Conservation (phyloP, 1,284 basidiomycete species). For the Cryptococcus floricola region DNA sequence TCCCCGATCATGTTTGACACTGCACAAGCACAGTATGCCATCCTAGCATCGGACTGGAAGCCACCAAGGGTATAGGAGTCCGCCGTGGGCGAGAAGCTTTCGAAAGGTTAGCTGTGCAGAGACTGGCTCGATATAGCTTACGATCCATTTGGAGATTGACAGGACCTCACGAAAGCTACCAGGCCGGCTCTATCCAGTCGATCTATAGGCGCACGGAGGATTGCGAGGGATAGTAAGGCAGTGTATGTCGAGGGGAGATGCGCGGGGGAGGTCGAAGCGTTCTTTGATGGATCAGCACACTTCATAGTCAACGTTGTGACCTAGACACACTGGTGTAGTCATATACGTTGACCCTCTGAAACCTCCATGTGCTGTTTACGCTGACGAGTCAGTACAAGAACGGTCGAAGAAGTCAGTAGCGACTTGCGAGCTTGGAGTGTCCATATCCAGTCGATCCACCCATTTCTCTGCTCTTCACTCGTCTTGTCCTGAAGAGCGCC, state of each 20-base stretch:
- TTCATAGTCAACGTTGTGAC: conserved; percentile 4
- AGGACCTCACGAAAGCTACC: conserved; percentile 60
- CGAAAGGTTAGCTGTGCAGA: not conserved
- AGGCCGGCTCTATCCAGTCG: conserved; percentile 64
- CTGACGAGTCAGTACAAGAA: too few relatives aligned
- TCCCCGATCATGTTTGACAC: conserved; percentile 72
- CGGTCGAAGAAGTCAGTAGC: not conserved
- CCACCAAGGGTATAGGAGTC: conserved; percentile 49
- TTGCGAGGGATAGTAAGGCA: conserved; percentile 70
- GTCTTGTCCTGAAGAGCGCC: conserved; percentile 56
- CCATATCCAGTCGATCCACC: conserved; percentile 84
- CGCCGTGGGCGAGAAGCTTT: conserved; percentile 72
- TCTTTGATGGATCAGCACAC: conserved; percentile 25
- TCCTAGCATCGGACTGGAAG: conserved; percentile 55
- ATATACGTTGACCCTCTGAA: conserved; percentile 73
- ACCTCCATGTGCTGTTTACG: conserved; percentile 59
- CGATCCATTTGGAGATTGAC: conserved; percentile 79
- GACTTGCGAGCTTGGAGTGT: conserved; percentile 61
- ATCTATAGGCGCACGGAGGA: conserved; percentile 74
- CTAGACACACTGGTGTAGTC: conserved; percentile 41
- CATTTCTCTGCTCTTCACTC: conserved; percentile 55
- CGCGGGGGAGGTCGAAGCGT: conserved; percentile 59
- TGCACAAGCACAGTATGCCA: conserved; percentile 78
- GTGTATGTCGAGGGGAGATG: conserved; percentile 93
- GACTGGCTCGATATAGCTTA: conserved; percentile 40